Evolutionary conservation across 1,284 basidiomycete species (phyloP).

Genomic region (Austroboletus niveus): DNA sequence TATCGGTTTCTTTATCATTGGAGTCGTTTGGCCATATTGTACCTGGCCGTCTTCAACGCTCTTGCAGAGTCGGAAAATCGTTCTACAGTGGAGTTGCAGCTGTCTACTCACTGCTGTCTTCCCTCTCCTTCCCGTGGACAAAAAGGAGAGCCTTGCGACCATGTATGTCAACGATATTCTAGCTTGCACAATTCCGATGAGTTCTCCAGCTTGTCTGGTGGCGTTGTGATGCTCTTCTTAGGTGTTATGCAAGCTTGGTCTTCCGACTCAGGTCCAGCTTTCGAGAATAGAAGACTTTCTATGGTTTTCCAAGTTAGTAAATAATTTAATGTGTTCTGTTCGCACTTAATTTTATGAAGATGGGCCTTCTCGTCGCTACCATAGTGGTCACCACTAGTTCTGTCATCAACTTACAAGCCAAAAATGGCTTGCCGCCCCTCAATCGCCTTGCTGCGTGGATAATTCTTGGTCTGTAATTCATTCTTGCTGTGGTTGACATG

Average conservation of each 20-base stretch:
- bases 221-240: conserved; percentile 25
- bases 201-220: conserved; percentile 29
- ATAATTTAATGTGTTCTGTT: background rate
- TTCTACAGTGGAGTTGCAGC: conserved; percentile 48
- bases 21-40: conserved; percentile 64
- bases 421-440: conserved; percentile 61
- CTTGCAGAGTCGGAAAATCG: conserved; percentile 31
- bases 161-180: conserved; percentile 48
- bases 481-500: background rate
- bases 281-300: conserved; percentile 6
- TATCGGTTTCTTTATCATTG: conserved; percentile 62
- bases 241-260: conserved; percentile 17
- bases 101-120: conserved; percentile 66
- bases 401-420: conserved; percentile 58
- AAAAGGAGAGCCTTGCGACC: conserved; percentile 58
- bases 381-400: conserved; percentile 60
- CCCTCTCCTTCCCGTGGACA: conserved; percentile 72
- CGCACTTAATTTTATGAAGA: conserved; percentile 17
- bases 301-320: conserved; percentile 39
- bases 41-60: conserved; percentile 42
- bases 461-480: conserved; percentile 52
- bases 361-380: conserved; percentile 45
- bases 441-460: conserved; percentile 71
- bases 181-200: conserved; percentile 10
- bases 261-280: background rate